Evolutionary conservation across 495 filamentous ascomycete genomes (phyloP), one percentile per base, ranked within the genome.

Genomic region (Achaetomiella virescens): DNA sequence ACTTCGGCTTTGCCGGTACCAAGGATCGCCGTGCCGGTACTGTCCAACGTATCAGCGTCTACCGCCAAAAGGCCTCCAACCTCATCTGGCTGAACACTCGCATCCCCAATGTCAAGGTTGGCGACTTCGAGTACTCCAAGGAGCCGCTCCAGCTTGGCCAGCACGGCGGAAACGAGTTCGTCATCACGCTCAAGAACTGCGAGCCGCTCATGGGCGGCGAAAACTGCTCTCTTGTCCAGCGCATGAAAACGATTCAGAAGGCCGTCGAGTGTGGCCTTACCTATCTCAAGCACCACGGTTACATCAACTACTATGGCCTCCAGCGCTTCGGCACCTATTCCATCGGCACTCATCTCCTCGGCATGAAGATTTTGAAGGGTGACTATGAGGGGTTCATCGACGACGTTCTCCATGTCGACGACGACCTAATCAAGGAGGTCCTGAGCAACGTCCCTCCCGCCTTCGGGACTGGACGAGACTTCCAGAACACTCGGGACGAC

Each of bases 281-380:
- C 6, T 69, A 86, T 38, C 76, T 97, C 6, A 72, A 70, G 12
- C 64, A 80, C 42, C 73, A 81, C 14, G 93, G 93, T 0, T 98
- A 95, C 72, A 83, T 97, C 68, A 97, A 98, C 69, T 97, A 97
- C 74, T 98, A 87, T 57, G 93, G 93, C 14, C 81, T 97, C 2
- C 93, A 98, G 71, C 84, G 93, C 12, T 98, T 98, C 61, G 93
- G 93, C 22, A 87, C 89, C 3, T 91, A 90, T 68, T 70, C 79
- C 3, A 86, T 85, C 6, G 83, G 89, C 5, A 97, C 93, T 1
- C 87, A 96, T 59, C 78, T 80, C 1, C 69, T 96, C 12, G 93
- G 93, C 33, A 77, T 88, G 64, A 87, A 87, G 65, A 87, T 98
- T 50, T 81, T 98, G 1, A 80, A 88, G 61, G 82, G 78, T 12